Conservation (phyloP, 768 basidiomycete species). For the Leccinum sublutescens region DNA sequence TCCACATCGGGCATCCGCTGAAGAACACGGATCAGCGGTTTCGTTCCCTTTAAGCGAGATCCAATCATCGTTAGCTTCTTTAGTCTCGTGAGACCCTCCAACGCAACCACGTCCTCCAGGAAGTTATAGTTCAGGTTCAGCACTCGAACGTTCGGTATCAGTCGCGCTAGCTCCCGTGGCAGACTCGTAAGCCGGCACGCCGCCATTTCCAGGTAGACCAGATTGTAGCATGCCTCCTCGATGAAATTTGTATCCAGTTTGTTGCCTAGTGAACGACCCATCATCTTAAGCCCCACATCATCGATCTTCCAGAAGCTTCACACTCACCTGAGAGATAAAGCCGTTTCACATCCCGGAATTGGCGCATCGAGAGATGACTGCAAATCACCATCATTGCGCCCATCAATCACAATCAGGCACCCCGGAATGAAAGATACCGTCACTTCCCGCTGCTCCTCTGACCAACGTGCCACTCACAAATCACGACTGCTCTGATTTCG, state of each 20-base stretch:
- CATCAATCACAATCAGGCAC: constrained; percentile 39
- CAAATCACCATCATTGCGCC: constrained; percentile 32
- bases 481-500: constrained; percentile 80
- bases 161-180: constrained; percentile 60
- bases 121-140: constrained; percentile 99
- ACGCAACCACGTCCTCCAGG: constrained; percentile 64
- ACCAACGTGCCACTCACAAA: constrained; percentile 55
- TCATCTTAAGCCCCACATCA: constrained; percentile 18
- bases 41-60: constrained; percentile 71
- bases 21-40: constrained; percentile 69
- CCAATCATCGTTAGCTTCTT: constrained; percentile 87
- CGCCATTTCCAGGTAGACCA: constrained; percentile 90
- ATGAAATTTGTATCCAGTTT: constrained; percentile 60
- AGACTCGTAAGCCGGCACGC: constrained; percentile 77
- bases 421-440: constrained; percentile 39
- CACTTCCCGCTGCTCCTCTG: constrained; percentile 27
- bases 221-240: constrained; percentile 77
- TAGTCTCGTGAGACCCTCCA: constrained; percentile 73
- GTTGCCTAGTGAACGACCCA: constrained; percentile 56
- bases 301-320: constrained; percentile 13
- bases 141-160: constrained; percentile 83
- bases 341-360: constrained; percentile 89
- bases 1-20: constrained; percentile 76
- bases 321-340: constrained; percentile 90
- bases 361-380: constrained; percentile 49